phyloP scores from a whole-genome alignment of 371 early-diverging fungal genomes.

The Coemansia sp. region DNA sequence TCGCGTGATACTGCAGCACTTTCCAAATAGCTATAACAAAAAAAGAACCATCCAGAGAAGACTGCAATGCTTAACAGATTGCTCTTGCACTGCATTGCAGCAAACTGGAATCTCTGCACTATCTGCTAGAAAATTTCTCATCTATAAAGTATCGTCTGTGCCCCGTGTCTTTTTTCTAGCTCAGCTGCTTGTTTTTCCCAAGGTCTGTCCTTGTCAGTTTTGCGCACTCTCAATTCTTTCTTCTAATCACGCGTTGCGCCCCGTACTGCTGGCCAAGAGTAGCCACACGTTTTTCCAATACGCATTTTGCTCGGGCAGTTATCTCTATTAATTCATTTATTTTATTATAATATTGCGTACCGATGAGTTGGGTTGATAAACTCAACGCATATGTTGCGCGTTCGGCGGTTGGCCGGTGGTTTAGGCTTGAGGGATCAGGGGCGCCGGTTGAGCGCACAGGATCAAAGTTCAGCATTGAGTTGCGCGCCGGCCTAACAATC shows the following conservation, averaged over 20 bases:
- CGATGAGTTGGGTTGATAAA: conserved; percentile 44
- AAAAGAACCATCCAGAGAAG: too few relatives aligned
- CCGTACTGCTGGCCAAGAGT: neutral
- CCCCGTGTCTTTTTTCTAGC: neutral
- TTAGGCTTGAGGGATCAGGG: conserved; percentile 65
- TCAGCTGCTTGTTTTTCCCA: neutral
- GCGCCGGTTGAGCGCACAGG: conserved; percentile 56
- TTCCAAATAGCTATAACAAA: too few relatives aligned
- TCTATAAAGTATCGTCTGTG: neutral
- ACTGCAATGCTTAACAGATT: too few relatives aligned
- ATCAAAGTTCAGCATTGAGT: conserved; percentile 64
- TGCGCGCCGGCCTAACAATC: conserved; percentile 68
- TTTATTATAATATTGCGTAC: neutral
- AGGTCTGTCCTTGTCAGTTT: neutral
- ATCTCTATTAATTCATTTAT: neutral
- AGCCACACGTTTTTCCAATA: neutral
- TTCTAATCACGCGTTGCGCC: neutral
- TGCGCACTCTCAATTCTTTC: neutral
- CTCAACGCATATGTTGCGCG: conserved; percentile 59
- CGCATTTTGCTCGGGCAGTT: neutral
- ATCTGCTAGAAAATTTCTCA: neutral
- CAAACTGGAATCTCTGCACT: neutral
- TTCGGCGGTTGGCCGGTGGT: conserved; percentile 59
- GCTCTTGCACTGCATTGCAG: neutral
- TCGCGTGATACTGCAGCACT: neutral